Percentiles rank a stretch among this genome's conserved stretches.
Evolutionary conservation across 2,329 filamentous ascomycete genomes (phyloP).

Genomic region (Aspergillus fischeri): DNA sequence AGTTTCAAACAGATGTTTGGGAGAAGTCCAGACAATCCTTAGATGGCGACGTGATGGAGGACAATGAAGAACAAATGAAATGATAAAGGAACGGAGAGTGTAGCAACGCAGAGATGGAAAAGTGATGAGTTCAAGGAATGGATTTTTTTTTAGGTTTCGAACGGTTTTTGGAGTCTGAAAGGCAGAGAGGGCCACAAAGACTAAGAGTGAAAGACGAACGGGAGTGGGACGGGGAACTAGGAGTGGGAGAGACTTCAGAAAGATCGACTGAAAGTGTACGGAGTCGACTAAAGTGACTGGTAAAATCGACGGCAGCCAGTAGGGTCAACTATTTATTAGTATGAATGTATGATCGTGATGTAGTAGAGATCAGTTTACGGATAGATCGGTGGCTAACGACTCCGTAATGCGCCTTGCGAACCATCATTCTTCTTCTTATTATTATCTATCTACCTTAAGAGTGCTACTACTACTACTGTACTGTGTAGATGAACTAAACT

Average conservation of each 20-base stretch:
- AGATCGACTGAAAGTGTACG: neutral
- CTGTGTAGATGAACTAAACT: neutral
- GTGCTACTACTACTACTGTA: too few relatives aligned
- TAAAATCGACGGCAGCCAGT: neutral
- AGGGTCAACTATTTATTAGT: neutral
- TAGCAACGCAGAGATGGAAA: neutral
- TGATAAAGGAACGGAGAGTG: neutral
- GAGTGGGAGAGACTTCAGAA: neutral
- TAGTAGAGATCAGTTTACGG: neutral
- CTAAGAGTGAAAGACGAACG: conserved; percentile 1
- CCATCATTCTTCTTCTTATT: neutral
- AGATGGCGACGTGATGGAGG: neutral
- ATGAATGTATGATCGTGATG: neutral
- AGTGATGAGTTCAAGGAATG: neutral
- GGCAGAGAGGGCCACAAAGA: neutral
- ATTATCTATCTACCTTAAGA: neutral
- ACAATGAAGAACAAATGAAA: neutral
- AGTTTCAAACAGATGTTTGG: neutral
- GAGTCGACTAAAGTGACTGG: neutral
- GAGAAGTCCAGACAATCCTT: neutral
- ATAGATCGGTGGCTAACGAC: neutral
- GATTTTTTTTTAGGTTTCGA: neutral
- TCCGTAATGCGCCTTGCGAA: neutral
- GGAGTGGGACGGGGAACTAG: neutral
- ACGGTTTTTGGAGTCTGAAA: neutral